Conservation (phyloP, 768 basidiomycete genomes). For the Leccinum disarticulatum region DNA sequence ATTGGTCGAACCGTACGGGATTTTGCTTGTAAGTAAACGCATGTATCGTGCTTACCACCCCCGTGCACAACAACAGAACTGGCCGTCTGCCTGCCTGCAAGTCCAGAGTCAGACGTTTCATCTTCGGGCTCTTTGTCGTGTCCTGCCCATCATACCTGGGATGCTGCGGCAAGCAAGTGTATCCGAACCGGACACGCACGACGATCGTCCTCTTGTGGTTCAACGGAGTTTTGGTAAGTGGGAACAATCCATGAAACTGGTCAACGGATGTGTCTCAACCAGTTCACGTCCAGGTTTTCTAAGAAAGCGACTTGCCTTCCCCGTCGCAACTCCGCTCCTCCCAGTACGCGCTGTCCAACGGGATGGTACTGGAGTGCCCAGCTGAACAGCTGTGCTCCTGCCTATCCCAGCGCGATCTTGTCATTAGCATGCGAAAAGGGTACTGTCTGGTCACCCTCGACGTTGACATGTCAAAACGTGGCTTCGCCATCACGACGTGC, state of each 20-base stretch:
- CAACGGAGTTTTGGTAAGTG: slow-evolving; percentile 15
- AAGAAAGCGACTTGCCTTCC: slow-evolving; percentile 13
- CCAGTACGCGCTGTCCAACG: slow-evolving; percentile 10
- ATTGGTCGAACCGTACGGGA: slow-evolving; percentile 19
- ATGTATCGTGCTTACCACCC: background rate
- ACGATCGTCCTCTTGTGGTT: background rate
- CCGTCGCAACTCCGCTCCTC: background rate
- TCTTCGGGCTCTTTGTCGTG: slow-evolving; percentile 3
- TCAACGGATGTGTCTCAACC: background rate
- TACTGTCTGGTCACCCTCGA: slow-evolving; percentile 45
- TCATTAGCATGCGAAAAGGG: slow-evolving; percentile 37
- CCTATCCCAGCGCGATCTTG: slow-evolving; percentile 6
- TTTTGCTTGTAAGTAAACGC: background rate
- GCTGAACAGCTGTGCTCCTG: slow-evolving; percentile 13
- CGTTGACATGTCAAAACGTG: slow-evolving; percentile 42
- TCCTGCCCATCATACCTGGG: slow-evolving; percentile 10
- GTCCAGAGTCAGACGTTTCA: background rate
- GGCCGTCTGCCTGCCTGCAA: slow-evolving; percentile 14
- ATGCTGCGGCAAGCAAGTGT: slow-evolving; percentile 2
- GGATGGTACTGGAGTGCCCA: slow-evolving; percentile 20
- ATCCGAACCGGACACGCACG: background rate
- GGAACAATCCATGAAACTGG: background rate
- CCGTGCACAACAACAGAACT: slow-evolving; percentile 5
- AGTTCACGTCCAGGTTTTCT: slow-evolving; percentile 10
- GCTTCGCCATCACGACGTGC: slow-evolving; percentile 25